Evolutionary conservation across 768 basidiomycete species (phyloP), one percentile per base, ranked within the genome.

Genomic region (Rhodotorula babjevae): DNA sequence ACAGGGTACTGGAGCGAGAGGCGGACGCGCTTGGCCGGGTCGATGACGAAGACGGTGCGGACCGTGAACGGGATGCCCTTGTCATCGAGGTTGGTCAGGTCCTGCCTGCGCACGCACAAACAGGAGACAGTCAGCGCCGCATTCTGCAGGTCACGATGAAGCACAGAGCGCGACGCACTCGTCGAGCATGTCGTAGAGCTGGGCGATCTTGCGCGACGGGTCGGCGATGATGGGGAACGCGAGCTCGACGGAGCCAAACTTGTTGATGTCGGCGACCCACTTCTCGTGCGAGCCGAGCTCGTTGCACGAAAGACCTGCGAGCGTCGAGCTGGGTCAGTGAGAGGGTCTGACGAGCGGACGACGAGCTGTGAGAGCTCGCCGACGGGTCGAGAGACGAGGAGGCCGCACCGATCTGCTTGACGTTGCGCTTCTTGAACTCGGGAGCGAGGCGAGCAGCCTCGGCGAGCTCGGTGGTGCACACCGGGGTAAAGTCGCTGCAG

Each of bases 201-300:
- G 44, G 27, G 67, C 68, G 11, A 78, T 69, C 63, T 78, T 68
- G 63, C 76, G 86, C 79, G 93, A 89, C 33, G 86, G 85, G 80
- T 99, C 96, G 61, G 92, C 96, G 77, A 99, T 98, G 82, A 99
- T 98, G 67, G 96, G 96, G 86, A 92, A 98, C 76, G 88, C 82
- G 71, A 97, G 87, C 66, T 88, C 82, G 50, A 91, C 92, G 27
- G 88, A 89, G 81, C 88, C 75, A 68, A 83, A 76, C 81, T 82
- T 81, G 86, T 88, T 78, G 84, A 84, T 83, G 79, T 82, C 72
- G 50, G 66, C 42, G 23, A 57, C 52, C 50, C 61, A 40, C 63
- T 36, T 53, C 55, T 88, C 81, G 84, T 99, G 96, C 53, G 89
- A 88, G 16, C 87, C 82, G 74, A 98, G 87, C 79, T 85, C 86